These are phyloP conservation scores for Amylostereum areolatum DNA, from an alignment of 1,284 basidiomycete species.

Conservation along the genomic window DNA sequence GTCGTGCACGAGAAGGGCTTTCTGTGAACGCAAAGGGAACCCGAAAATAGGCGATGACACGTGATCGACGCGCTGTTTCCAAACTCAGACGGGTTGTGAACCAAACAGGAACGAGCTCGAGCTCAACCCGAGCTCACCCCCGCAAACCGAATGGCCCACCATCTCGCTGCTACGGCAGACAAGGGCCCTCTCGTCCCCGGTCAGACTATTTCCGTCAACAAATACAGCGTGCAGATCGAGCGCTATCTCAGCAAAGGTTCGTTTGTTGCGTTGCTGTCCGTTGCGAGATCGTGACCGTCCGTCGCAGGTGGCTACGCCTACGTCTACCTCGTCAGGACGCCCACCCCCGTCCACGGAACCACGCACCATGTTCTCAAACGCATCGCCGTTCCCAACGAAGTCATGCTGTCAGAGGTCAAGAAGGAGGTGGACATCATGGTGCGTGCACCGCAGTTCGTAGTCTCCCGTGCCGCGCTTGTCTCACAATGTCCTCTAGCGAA, in stretches of 20 bases:
- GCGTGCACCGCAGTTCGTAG: slow-evolving; percentile 58
- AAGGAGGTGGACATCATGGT: slow-evolving; percentile 99
- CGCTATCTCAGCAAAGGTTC: slow-evolving; percentile 91
- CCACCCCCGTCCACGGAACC: slow-evolving; percentile 80
- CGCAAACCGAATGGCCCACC: slow-evolving; percentile 32
- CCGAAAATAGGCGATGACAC: no score
- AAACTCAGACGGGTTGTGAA: no score
- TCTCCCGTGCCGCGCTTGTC: slow-evolving; percentile 34
- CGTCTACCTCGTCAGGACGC: slow-evolving; percentile 92
- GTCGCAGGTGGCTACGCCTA: slow-evolving; percentile 92
- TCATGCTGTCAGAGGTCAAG: slow-evolving; percentile 90
- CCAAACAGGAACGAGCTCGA: no score
- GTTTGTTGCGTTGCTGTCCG: slow-evolving; percentile 12
- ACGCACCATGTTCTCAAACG: slow-evolving; percentile 97
- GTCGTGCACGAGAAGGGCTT: no score
- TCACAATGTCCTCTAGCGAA: slow-evolving; percentile 45
- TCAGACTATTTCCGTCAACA: slow-evolving; percentile 87
- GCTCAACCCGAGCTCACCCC: no score
- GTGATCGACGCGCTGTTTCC: no score
- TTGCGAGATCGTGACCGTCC: slow-evolving; percentile 25
- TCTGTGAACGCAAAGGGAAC: no score
- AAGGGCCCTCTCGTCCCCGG: slow-evolving; percentile 73
- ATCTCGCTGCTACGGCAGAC: slow-evolving; percentile 26
- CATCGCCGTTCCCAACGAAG: slow-evolving; percentile 89
- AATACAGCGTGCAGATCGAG: slow-evolving; percentile 82